Base-by-base conservation (phyloP, 2,329 filamentous ascomycete species). In the Colletotrichum sublineola region DNA sequence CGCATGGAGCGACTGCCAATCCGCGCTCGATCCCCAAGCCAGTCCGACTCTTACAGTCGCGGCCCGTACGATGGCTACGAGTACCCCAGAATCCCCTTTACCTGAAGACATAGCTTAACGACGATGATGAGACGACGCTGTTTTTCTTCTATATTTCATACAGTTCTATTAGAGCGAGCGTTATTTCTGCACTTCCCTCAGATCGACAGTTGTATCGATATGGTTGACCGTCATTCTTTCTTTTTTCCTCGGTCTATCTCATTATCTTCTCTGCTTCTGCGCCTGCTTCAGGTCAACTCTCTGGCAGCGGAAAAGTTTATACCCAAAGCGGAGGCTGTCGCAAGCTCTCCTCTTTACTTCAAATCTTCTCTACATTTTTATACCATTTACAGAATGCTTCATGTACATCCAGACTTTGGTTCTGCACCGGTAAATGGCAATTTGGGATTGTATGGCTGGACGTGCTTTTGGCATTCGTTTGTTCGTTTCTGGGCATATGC, bases 21-120 rank as follows among this genome's bases (percentile, higher is more conserved):
- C 73, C 86, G 85, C 58, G 79, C 79, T 68, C 86, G 85, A 67
- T 83, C 86, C 29, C 82, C 81, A 42, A 90, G 88, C 71, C 87
- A 87, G 71, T 83, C 87, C 2, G 84, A 84, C 68, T 87, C 86
- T 20, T 85, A 80, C 75, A 76, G 79, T 2, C 81, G 81, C 31
- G 71, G 75, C 56, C 68, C 63, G 44, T 71, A 65, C 31, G 72
- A 68, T 55, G 75, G 71, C 18, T 78, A 79, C 53, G 53, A 67
- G 5, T 76, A 77, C 31, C 48, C 44, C 31, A 55, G 75, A 71
- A 53, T 68, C 11, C 60, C 72, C 11, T 72, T 75, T 63, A 69
- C 62, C 31, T 74, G 24, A 74, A 6, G 24, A 73, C 11, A 55
- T n/a, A 29, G 36, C 29, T 20, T 56, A 57, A 74, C 42, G 66